These are phyloP conservation scores for Alternaria viburni DNA, from an alignment of 2,329 filamentous ascomycete species.

Conservation along the genomic window DNA sequence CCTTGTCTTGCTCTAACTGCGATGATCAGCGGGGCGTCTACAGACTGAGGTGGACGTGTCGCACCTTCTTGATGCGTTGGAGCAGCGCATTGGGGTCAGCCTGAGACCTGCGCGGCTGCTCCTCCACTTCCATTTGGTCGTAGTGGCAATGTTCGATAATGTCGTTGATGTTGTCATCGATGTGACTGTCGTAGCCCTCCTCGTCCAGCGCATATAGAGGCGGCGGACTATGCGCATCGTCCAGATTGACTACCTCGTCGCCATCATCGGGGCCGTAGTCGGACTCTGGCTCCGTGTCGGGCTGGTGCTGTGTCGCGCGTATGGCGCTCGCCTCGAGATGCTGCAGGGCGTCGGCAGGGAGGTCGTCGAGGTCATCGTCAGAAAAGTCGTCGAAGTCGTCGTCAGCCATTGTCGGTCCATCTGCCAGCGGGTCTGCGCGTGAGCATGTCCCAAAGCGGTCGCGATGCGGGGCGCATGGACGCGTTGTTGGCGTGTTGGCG, in stretches of 20 bases:
- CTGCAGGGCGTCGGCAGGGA: constrained; percentile 53
- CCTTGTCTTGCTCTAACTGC: constrained; percentile 54
- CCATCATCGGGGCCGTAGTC: constrained; percentile 57
- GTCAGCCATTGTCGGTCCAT: constrained; percentile 43
- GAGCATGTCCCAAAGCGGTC: constrained; percentile 14
- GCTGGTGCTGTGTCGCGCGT: constrained; percentile 44
- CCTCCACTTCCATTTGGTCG: constrained; percentile 27
- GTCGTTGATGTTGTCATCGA: background rate
- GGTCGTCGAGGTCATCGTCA: constrained; percentile 54
- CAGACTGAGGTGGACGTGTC: background rate
- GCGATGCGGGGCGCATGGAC: constrained; percentile 12
- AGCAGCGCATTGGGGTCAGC: constrained; percentile 44
- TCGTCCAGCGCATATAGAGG: background rate
- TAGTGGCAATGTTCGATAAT: background rate
- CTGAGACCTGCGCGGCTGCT: constrained; percentile 34
- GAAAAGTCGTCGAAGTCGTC: constrained; percentile 55
- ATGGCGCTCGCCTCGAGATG: constrained; percentile 55
- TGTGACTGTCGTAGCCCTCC: background rate
- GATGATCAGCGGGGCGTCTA: constrained; percentile 22
- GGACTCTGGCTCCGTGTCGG: constrained; percentile 14
- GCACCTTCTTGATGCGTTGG: constrained; percentile 51
- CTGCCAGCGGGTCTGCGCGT: background rate
- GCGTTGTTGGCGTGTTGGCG: constrained; percentile 12
- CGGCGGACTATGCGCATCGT: constrained; percentile 36
- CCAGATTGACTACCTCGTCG: constrained; percentile 52